Conservation (phyloP, 2,329 filamentous ascomycete species). For the Fusarium sp. region DNA sequence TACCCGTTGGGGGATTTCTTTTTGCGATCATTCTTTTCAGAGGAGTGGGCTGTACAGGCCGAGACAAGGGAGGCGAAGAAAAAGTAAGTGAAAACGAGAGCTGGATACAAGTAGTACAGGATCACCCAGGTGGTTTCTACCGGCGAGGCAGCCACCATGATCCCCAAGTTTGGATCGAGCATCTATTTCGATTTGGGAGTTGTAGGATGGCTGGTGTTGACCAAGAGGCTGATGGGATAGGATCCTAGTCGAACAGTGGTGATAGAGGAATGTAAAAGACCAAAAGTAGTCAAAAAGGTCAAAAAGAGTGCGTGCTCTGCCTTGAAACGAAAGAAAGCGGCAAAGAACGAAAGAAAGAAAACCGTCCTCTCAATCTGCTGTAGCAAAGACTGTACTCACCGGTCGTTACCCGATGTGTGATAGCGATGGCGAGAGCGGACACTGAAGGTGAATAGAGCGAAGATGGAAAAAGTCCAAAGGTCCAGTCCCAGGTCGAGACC, state of each 20-base stretch:
- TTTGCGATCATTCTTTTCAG: conserved; percentile 42
- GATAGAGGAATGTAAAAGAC: neutral
- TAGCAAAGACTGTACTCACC: conserved; percentile 24
- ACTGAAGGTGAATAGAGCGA: conserved; percentile 24
- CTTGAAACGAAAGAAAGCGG: conserved; percentile 1
- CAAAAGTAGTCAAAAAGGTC: conserved; percentile 2
- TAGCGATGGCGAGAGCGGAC: conserved; percentile 29
- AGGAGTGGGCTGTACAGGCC: conserved; percentile 64
- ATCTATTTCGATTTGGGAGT: conserved; percentile 8
- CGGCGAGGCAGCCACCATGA: conserved; percentile 34
- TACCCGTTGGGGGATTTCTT: conserved; percentile 35
- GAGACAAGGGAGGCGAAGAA: conserved; percentile 67
- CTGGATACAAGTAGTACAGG: conserved; percentile 46
- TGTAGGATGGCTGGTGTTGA: neutral
- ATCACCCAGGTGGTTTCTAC: conserved; percentile 35
- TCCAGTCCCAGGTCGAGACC: conserved; percentile 16
- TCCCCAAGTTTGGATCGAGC: conserved; percentile 3
- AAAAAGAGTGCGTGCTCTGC: neutral
- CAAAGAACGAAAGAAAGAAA: neutral
- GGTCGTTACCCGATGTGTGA: conserved; percentile 22
- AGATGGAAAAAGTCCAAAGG: conserved; percentile 12
- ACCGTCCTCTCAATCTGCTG: neutral
- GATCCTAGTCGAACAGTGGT: neutral
- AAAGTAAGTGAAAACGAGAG: conserved; percentile 65
- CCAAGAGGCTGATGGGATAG: neutral